Evolutionary conservation across 1,284 basidiomycete genomes (phyloP).

Genomic region (Schizopora paradoxa): DNA sequence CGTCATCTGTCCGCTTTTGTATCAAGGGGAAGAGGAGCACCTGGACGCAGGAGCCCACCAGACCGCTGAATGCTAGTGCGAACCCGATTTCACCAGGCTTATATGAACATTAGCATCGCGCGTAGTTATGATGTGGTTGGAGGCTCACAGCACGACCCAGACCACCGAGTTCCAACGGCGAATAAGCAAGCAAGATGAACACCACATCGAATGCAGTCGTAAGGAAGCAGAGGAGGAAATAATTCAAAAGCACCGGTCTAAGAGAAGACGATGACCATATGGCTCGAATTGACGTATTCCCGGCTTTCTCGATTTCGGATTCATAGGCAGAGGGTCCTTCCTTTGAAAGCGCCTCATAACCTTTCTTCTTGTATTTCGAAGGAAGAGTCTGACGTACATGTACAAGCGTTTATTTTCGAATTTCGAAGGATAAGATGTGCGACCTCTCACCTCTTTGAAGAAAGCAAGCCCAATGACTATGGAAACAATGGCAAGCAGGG

Average conservation of each 20-base stretch:
- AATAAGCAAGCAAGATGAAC: neutral
- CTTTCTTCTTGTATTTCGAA: neutral
- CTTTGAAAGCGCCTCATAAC: neutral
- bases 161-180: neutral
- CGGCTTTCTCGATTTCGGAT: neutral
- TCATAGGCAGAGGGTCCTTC: neutral
- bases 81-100: neutral
- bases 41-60: neutral
- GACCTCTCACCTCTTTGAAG: neutral
- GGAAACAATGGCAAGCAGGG: neutral
- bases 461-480: neutral
- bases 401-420: neutral
- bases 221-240: neutral
- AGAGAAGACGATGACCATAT: neutral
- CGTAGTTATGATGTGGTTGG: neutral
- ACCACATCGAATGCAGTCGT: neutral
- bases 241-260: neutral
- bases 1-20: neutral
- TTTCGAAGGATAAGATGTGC: neutral
- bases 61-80: neutral
- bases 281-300: neutral
- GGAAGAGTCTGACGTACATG: neutral
- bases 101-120: neutral
- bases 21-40: neutral
- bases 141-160: neutral